phyloP scores from a whole-genome alignment of 163 green algal species.

The Scenedesmus sp. region DNA sequence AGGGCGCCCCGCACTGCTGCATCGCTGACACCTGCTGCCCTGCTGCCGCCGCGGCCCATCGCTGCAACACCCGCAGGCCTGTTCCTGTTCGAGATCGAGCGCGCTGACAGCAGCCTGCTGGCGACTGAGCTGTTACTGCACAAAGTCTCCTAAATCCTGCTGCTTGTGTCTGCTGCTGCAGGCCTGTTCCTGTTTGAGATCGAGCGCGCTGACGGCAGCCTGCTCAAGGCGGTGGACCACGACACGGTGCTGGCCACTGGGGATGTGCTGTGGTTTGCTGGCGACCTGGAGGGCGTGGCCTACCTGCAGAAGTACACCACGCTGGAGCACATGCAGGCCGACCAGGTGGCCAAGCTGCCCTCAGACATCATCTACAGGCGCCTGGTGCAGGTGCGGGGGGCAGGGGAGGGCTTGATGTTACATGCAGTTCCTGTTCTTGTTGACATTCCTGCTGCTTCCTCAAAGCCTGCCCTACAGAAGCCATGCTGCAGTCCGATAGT shows the following conservation, averaged over 20 bases:
- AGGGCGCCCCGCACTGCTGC: too few species aligned
- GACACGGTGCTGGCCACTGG: constrained; percentile 66
- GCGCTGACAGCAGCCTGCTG: constrained; percentile 50
- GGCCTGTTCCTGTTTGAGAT: constrained; percentile 78
- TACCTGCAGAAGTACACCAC: constrained; percentile 80
- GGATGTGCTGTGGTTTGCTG: constrained; percentile 80
- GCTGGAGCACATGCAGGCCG: constrained; percentile 65
- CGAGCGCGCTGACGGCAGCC: constrained; percentile 57
- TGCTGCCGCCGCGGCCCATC: too few species aligned
- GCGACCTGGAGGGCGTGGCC: constrained; percentile 61
- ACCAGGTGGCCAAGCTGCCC: constrained; percentile 76
- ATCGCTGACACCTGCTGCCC: too few species aligned
- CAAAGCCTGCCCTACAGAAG: too few species aligned
- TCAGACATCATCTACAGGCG: constrained; percentile 68
- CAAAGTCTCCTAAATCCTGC: not conserved
- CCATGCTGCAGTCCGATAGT: not conserved
- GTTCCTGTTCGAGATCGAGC: constrained; percentile 77
- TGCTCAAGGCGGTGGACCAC: constrained; percentile 62
- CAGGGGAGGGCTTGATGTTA: too few species aligned
- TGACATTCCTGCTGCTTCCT: too few species aligned
- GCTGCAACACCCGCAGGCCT: constrained; percentile 48
- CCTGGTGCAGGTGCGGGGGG: constrained; percentile 68
- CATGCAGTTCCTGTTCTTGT: too few species aligned
- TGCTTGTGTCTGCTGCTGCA: not conserved
- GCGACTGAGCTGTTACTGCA: not conserved